Evolutionary conservation across 179 eudicot genomes (phyloP), one percentile per base, ranked within the genome.

Genomic region (Camellia oleifera): DNA sequence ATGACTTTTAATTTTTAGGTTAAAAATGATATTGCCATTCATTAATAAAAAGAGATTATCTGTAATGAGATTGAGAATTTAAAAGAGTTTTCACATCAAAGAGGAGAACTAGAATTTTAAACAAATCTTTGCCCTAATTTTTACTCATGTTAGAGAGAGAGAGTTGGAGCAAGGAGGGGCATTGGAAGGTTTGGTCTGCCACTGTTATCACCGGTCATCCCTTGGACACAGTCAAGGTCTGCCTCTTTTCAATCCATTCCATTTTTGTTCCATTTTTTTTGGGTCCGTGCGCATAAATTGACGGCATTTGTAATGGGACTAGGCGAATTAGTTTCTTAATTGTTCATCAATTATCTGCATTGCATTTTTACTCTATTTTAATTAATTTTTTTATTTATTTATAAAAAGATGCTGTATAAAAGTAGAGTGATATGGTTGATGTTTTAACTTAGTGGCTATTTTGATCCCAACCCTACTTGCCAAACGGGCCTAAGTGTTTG

Each of bases 201-300:
- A 92, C 92, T 20, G 99, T 96, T 63, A 58, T 90, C 83, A 85
- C 80, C 61, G 99, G 99, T 75, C 99, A 94, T 85, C 99, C 99
- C 3, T 96, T 96, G 58, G 99, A 96, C 58, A 96, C 98, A 17
- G 94, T 96, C 83, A 92, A 92, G 98, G 99, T 95, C 64, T 61
- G 4, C 77, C 50, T 4, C 32, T 48, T 20, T 57, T 66, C 26
- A 6, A 0, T 56, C 76, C 76, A 13, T 42, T 56, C 4, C 4
- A 3, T 56, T 54, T 56, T 60, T 48, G 32, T 68, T 73, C 14
- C 1, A 5, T 61, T 61, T 56, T 61, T 61, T 5, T 61, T 61
- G 5, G 4, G 17, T 61, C 20, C 64, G 60, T 56, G 15, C 3
- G 60, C 60, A 13, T 56, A 56, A 7, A 9, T 56, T 61, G 12